Base-by-base conservation (phyloP, 768 basidiomycete genomes). In the Mycena alexandri region DNA sequence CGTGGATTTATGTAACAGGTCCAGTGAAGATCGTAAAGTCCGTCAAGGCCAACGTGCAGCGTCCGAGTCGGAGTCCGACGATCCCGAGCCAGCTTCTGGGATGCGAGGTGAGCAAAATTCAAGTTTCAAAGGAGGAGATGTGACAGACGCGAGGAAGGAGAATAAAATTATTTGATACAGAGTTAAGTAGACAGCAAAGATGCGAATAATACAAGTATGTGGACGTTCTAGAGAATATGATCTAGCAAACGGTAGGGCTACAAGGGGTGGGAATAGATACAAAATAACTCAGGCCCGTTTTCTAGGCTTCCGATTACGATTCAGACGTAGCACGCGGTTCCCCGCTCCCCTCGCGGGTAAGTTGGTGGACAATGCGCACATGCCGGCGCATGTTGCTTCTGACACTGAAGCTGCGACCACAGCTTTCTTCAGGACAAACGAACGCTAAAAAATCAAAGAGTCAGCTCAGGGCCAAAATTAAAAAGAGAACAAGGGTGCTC, bases 371-470 rank as follows among this genome's bases (percentile, higher is more conserved):
- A 41, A 71, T 65, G 48, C 89, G 87, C 61, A 87, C 84, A 72
- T 90, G 89, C 60, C 89, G 82, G 70, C 88, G 88, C 87, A 90
- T 88, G 79, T 90, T 90, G 75, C 87, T 89, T 75, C 88, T 84
- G 63, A 90, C 89, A 70, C 87, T 89, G 74, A 90, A 90, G 71
- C 84, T 83, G 63, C 89, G 88, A 44, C 86, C 88, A 76, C 89
- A 90, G 65, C 88, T 86, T 67, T 87, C 85, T 69, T 84, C 85
- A 34, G 89, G 87, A 73, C 89, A 90, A 44, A 80, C 78, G 76
- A 84, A 90, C 7, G 89, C 89, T 90, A 77, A 62, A 63, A 63
- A 41, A 69, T 69, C 61, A 55, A 34, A 21, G 36, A 13, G 58
- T 66, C 46, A 61, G 70, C 33, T 68, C 41, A 44, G 63, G 33